Base-by-base conservation (phyloP, 192 early-diverging fungal genomes). In the Diversispora eburnea region DNA sequence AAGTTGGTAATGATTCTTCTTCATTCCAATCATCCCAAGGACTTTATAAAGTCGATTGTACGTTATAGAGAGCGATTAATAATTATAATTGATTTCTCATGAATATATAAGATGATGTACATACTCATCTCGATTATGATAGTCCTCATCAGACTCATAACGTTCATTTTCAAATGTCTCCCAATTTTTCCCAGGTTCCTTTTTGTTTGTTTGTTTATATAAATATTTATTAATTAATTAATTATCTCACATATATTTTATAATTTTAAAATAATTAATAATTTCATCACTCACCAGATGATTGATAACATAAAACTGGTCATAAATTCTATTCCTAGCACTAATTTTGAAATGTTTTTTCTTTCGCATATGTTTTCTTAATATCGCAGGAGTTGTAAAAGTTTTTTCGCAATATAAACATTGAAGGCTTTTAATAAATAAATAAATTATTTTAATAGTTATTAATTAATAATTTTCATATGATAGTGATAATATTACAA, bases 291-390 rank as follows among this genome's bases (percentile, higher is more conserved):
- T 52, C 13, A 69, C 67, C 45, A 93, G 73, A 72, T 95, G 96
- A 74, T 98, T 98, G 73, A 95, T 89, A 22, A 98, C 89, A 76
- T 96, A 98, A 81, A 95, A 98, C 20, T 91, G 90, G 77, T 98
- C 95, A 56, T 98, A 98, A 49, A 91, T 83, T 57, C 87, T 87
- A 82, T 98, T 98, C 42, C 88, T 88, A 22, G 94, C 87, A 70
- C 90, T 92, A 78, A 98, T 93, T 80, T 94, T 92, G 79, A 97
- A 97, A 80, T 98, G 95, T 84, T 94, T 96, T 89, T 96, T 98
- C 82, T 98, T 98, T 76, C 95, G 91, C 95, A 98, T 98, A 70
- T 98, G 95, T 80, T 95, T 94, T 66, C 95, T 87, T 74, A 98
- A 82, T 20, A 96, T 94, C 0, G 92, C 91, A 10, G 88, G 82